These are phyloP conservation scores for Pichia scutulata DNA, from an alignment of 805 yeast genomes.

Conservation along the genomic window DNA sequence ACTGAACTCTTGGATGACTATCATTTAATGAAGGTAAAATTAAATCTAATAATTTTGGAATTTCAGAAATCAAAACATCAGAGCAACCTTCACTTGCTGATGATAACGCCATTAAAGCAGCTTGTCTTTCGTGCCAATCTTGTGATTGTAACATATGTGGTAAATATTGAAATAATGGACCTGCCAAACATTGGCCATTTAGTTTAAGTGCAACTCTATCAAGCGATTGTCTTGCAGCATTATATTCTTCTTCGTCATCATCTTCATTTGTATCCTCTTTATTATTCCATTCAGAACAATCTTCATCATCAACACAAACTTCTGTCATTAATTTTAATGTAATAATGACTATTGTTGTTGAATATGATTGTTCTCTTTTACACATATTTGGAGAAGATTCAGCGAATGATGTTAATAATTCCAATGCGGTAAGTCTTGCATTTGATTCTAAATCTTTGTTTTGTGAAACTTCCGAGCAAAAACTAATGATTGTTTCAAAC, in stretches of 20 bases:
- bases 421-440: conserved; percentile 82
- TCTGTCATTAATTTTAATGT: conserved; percentile 86
- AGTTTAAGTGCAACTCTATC: conserved; percentile 83
- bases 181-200: conserved; percentile 77
- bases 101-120: conserved; percentile 93
- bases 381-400: conserved; percentile 97
- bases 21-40: conserved; percentile 80
- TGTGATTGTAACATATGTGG: conserved; percentile 73
- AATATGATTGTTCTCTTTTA: conserved; percentile 64
- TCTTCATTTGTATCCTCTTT: conserved; percentile 70
- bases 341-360: conserved; percentile 60
- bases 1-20: conserved; percentile 89
- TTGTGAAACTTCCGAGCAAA: conserved; percentile 76
- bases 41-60: conserved; percentile 74
- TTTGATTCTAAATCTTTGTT: conserved; percentile 70
- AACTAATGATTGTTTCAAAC: conserved; percentile 82
- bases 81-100: conserved; percentile 97
- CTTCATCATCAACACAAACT: conserved; percentile 75
- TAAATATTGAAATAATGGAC: conserved; percentile 76
- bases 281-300: conserved; percentile 63
- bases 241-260: conserved; percentile 72
- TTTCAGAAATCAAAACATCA: conserved; percentile 76
- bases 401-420: conserved; percentile 80
- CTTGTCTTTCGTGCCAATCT: conserved; percentile 93
- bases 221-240: conserved; percentile 89